phyloP scores from a whole-genome alignment of 768 basidiomycete species.

The Suillus subluteus region DNA sequence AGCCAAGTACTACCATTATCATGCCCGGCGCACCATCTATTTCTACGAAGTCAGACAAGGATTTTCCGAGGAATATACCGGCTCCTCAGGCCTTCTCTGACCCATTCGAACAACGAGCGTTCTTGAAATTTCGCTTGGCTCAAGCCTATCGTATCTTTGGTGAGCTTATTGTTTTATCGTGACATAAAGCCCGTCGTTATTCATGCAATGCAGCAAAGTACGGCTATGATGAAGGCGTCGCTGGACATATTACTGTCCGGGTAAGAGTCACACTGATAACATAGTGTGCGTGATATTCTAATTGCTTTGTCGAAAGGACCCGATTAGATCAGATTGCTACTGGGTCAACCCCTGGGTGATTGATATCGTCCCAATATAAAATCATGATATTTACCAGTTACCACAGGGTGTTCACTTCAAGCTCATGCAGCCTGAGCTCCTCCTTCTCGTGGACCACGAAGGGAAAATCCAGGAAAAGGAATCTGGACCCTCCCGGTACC shows the following conservation, averaged over 20 bases:
- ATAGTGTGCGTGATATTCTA: background rate
- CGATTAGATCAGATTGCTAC: conserved; percentile 44
- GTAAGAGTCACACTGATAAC: conserved; percentile 9
- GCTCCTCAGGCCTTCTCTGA: conserved; percentile 34
- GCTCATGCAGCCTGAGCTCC: conserved; percentile 45
- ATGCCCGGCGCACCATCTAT: background rate
- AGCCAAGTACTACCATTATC: background rate
- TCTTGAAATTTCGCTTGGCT: conserved; percentile 47
- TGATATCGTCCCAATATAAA: background rate
- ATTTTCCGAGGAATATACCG: background rate
- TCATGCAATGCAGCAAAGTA: conserved; percentile 23
- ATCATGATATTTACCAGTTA: conserved; percentile 4
- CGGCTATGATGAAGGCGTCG: conserved; percentile 51
- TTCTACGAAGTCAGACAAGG: background rate
- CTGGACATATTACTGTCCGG: conserved; percentile 56
- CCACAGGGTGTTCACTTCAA: conserved; percentile 48
- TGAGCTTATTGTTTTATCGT: conserved; percentile 18
- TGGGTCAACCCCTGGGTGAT: conserved; percentile 53
- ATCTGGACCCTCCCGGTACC: conserved; percentile 35
- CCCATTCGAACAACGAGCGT: conserved; percentile 44
- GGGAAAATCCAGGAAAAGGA: conserved; percentile 35
- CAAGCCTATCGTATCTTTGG: conserved; percentile 51
- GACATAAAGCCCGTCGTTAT: conserved; percentile 18
- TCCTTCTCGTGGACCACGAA: conserved; percentile 48
- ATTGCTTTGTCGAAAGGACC: conserved; percentile 33